These are phyloP conservation scores for Candida nanaspora DNA, from an alignment of 805 yeast genomes.

Conservation along the genomic window DNA sequence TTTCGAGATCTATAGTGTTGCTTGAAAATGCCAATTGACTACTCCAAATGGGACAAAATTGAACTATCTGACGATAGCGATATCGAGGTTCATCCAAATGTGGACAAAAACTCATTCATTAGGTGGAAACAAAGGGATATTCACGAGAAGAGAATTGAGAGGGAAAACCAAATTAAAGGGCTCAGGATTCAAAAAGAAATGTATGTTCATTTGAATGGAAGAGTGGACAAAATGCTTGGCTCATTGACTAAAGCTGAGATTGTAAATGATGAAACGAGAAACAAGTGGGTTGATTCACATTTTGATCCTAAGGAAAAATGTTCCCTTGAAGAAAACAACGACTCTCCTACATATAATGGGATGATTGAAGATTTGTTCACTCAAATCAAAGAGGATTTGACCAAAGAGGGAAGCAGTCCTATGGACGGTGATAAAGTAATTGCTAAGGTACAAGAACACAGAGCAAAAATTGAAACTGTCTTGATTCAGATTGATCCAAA, in stretches of 20 bases:
- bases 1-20: background rate
- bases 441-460: slow-evolving; percentile 48
- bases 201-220: slow-evolving; percentile 65
- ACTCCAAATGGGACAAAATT: slow-evolving; percentile 96
- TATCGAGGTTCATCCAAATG: slow-evolving; percentile 96
- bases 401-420: slow-evolving; percentile 40
- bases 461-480: slow-evolving; percentile 62
- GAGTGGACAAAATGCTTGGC: slow-evolving; percentile 60
- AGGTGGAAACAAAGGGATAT: slow-evolving; percentile 97
- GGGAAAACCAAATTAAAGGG: slow-evolving; percentile 71
- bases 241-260: slow-evolving; percentile 35
- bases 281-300: slow-evolving; percentile 35
- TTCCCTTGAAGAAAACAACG: slow-evolving; percentile 22
- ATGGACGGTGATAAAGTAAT: slow-evolving; percentile 29
- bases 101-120: slow-evolving; percentile 87
- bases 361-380: slow-evolving; percentile 86
- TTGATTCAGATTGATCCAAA: slow-evolving; percentile 58
- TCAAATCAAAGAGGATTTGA: slow-evolving; percentile 62
- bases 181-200: slow-evolving; percentile 72
- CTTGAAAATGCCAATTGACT: slow-evolving; percentile 51
- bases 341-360: slow-evolving; percentile 68
- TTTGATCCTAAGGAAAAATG: slow-evolving; percentile 59
- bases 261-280: slow-evolving; percentile 23
- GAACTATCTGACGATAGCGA: slow-evolving; percentile 97
- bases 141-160: slow-evolving; percentile 81